phyloP scores from a whole-genome alignment of 306 rosid genomes.

The Acmispon strigosus region DNA sequence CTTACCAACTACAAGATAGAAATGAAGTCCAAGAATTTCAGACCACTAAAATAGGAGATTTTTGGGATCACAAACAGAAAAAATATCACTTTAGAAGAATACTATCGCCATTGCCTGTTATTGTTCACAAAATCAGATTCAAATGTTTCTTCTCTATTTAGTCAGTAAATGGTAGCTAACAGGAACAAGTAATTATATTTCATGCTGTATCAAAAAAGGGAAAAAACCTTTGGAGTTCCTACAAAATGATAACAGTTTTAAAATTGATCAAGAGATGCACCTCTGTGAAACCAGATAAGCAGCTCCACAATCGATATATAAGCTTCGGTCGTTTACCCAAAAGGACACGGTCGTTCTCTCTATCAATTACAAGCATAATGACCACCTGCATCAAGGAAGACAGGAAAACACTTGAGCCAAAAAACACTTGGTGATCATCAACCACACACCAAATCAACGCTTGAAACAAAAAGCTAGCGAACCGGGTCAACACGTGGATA shows the following conservation, averaged over 20 bases:
- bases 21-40: conserved; percentile 6
- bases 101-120: not conserved
- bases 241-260: not conserved
- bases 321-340: conserved; percentile 53
- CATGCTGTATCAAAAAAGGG: not conserved
- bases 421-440: conserved; percentile 13
- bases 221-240: not conserved
- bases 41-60: not conserved
- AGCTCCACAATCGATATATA: conserved; percentile 68
- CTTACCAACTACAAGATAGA: not conserved
- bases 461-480: conserved; percentile 8
- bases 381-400: conserved; percentile 50
- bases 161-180: not conserved
- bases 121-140: not conserved
- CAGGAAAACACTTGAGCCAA: not conserved
- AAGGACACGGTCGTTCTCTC: conserved; percentile 68
- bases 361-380: conserved; percentile 88
- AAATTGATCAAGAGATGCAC: conserved; percentile 34
- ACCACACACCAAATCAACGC: conserved; percentile 11
- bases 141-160: not conserved
- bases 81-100: not conserved
- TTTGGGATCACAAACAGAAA: not conserved
- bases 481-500: conserved; percentile 97
- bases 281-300: conserved; percentile 91
- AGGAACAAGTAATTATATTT: not conserved